Percentiles rank a stretch among this genome's conserved stretches.
phyloP scores from a whole-genome alignment of 73 alveolate genomes.

The Paramecium biaurelia region DNA sequence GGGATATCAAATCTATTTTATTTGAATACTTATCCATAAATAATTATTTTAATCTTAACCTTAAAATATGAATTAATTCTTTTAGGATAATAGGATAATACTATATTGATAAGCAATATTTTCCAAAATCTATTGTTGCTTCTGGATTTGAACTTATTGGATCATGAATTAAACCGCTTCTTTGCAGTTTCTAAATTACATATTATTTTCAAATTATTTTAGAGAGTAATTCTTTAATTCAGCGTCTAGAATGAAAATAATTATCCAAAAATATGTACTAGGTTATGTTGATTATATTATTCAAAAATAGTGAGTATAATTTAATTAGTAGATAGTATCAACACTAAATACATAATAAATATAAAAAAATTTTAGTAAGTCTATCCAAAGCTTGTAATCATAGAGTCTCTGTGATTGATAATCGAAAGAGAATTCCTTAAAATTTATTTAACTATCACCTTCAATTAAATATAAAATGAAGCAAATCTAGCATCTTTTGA shows the following conservation, averaged over 20 bases:
- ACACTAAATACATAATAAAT: conserved; percentile 32
- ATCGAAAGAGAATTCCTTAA: neutral
- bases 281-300: neutral
- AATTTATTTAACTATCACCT: neutral
- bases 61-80: conserved; percentile 5
- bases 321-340: neutral
- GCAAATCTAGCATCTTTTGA: neutral
- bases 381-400: neutral
- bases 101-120: neutral
- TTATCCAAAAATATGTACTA: neutral
- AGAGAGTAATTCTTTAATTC: neutral
- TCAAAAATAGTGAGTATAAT: no score
- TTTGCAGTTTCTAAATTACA: neutral
- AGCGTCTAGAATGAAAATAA: neutral
- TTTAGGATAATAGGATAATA: no score
- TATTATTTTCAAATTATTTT: conserved; percentile 32
- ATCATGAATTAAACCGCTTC: neutral
- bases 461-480: neutral
- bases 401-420: neutral
- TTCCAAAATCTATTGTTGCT: neutral
- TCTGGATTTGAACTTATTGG: neutral
- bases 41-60: neutral
- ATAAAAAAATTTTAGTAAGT: neutral
- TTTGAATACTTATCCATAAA: neutral
- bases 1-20: neutral